Evolutionary conservation across 225 moss, liverwort and hornwort species (phyloP), one percentile per base, ranked within the genome.

Genomic region (Thuidium tamariscinum): DNA sequence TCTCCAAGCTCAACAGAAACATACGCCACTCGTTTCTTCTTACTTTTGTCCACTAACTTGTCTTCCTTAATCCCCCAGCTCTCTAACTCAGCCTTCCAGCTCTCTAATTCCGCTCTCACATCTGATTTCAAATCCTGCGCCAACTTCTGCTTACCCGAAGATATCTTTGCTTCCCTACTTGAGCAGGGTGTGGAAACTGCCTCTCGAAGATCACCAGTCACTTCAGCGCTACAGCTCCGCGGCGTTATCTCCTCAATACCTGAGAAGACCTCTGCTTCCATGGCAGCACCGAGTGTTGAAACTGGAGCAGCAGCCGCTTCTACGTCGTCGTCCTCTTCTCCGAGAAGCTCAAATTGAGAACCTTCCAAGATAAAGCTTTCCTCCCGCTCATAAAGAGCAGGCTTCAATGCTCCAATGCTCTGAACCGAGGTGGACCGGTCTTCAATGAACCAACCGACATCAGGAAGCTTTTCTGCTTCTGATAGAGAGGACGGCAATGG

Each of bases 391-490:
- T 82, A 87, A 36, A 87, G 84, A 57, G 88, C 49, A 75, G 80
- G 88, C 48, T 88, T 88, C 70, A 36, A 29, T 49, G 7, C 81
- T 80, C 48, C 85, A 44, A 46, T 66, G 61, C 60, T 83, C 59
- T 80, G 90, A 22, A 79, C 67, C 54, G 77, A 76, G 54, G 62
- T 86, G 64, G 88, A 89, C 75, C 92, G 92, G 65, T 94, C 93
- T 30, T 92, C 93, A 81, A 90, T 61, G 60, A 94, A 94, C 92
- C 93, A 94, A 70, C 89, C 91, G 5, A 37, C 87, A 62, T 88
- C 92, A 83, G 93, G 87, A 81, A 92, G 87, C 36, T 74, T 80
- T 56, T 41, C 49, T 34, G 60, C 74, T 48, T 86, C 77, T 20
- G 85, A 90, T 36, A 88, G 65, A 79, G 56, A 82, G 36, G 63